Percentiles rank a stretch among this genome's conserved stretches.
phyloP scores from a whole-genome alignment of 768 basidiomycete species.

The Mycena galopus region DNA sequence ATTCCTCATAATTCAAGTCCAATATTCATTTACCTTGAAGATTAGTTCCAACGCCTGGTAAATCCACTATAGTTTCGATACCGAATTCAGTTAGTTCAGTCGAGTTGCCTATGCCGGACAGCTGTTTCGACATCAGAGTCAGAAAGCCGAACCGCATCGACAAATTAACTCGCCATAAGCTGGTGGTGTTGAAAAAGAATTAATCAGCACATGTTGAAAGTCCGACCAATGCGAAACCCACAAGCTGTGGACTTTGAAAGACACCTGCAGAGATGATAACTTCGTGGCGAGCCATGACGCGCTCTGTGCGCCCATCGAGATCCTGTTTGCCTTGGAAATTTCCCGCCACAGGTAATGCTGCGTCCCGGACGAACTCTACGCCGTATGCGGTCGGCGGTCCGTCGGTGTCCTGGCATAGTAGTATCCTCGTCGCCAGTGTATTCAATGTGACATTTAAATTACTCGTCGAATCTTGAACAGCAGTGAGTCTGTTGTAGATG shows the following conservation, averaged over 20 bases:
- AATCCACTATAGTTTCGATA: conserved; percentile 39
- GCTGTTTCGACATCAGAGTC: conserved; percentile 13
- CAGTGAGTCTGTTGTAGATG: conserved; percentile 31
- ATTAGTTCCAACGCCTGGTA: conserved; percentile 48
- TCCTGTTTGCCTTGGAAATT: conserved; percentile 36
- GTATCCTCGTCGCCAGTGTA: conserved; percentile 31
- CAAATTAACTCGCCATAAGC: conserved; percentile 31
- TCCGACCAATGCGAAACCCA: conserved; percentile 1
- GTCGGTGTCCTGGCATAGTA: conserved; percentile 31
- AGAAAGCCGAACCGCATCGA: background rate
- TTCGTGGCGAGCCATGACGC: conserved; percentile 37
- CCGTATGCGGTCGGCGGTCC: conserved; percentile 37
- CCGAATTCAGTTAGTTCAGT: conserved; percentile 36
- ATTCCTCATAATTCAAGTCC: background rate
- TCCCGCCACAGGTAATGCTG: conserved; percentile 34
- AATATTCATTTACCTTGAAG: conserved; percentile 41
- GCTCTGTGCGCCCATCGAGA: conserved; percentile 11
- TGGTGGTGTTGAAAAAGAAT: background rate
- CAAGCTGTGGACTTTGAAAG: conserved; percentile 40
- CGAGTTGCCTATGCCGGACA: conserved; percentile 44
- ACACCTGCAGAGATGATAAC: conserved; percentile 39
- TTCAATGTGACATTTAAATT: conserved; percentile 31
- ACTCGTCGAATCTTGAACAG: conserved; percentile 5
- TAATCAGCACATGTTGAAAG: background rate
- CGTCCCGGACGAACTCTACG: conserved; percentile 36